Percentiles rank a stretch among this genome's conserved stretches.
Evolutionary conservation across 306 rosid genomes (phyloP).

Genomic region (Fragaria vesca): DNA sequence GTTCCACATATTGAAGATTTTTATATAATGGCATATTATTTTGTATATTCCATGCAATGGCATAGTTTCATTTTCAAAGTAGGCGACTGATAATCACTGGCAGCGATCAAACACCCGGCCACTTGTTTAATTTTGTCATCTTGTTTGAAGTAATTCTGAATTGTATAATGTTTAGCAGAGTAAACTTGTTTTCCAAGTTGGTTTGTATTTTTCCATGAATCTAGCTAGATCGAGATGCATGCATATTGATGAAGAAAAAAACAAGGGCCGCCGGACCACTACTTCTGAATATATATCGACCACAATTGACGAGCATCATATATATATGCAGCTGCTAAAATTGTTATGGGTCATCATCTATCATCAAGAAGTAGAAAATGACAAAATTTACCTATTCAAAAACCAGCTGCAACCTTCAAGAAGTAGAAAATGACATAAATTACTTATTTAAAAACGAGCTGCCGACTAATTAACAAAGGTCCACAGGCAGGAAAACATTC

Average conservation of each 20-base stretch:
- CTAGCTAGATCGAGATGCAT: background rate
- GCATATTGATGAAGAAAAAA: slow-evolving; percentile 1
- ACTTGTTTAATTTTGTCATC: background rate
- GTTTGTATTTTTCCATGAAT: background rate
- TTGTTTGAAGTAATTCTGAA: background rate
- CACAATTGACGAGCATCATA: background rate
- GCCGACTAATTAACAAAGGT: background rate
- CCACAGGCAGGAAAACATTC: background rate
- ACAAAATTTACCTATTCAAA: background rate
- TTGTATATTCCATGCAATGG: background rate
- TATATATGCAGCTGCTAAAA: background rate
- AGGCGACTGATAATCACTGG: background rate
- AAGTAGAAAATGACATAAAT: background rate
- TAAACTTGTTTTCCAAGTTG: background rate
- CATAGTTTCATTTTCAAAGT: background rate
- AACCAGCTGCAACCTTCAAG: background rate
- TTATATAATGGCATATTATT: background rate
- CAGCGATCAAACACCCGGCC: background rate
- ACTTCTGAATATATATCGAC: background rate
- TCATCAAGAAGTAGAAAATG: background rate
- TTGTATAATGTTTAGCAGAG: background rate
- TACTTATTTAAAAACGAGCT: background rate
- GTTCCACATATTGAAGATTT: background rate
- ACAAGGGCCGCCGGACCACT: background rate
- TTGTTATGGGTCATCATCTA: background rate